Conservation (phyloP, 768 basidiomycete species). For the Collybia mongolica region DNA sequence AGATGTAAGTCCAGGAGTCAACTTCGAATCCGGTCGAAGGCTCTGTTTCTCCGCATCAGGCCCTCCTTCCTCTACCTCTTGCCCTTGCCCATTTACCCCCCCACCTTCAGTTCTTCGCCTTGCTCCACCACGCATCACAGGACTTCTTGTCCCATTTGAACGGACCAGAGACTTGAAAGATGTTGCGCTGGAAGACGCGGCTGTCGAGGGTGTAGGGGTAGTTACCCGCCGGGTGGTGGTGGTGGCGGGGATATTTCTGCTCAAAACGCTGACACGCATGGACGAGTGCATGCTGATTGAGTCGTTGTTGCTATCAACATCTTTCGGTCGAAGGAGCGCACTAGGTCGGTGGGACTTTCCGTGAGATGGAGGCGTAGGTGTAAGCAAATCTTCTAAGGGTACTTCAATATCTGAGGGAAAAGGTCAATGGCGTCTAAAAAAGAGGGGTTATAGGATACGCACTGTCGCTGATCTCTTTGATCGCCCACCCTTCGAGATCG, state of each 20-base stretch:
- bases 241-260: conserved; percentile 22
- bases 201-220: conserved; percentile 4
- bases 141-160: conserved; percentile 26
- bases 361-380: conserved; percentile 31
- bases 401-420: conserved; percentile 73
- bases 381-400: conserved; percentile 68
- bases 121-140: conserved; percentile 1
- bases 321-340: conserved; percentile 19
- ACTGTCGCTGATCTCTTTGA: conserved; percentile 88
- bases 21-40: conserved; percentile 68
- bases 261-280: conserved; percentile 43
- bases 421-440: not conserved
- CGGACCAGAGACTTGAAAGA: conserved; percentile 49
- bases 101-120: not conserved
- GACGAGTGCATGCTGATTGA: conserved; percentile 36
- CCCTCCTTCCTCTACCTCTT: conserved; percentile 19
- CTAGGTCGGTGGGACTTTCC: conserved; percentile 15
- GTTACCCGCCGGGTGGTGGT: conserved; percentile 12
- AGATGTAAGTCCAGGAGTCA: conserved; percentile 47
- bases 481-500: conserved; percentile 78
- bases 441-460: conserved; percentile 24
- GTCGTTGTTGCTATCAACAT: conserved; percentile 40
- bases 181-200: conserved; percentile 23
- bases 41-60: conserved; percentile 21
- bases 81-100: conserved; percentile 3